Evolutionary conservation across 495 filamentous ascomycete genomes (phyloP), one percentile per base, ranked within the genome.

Genomic region (Tuber microsphaerosporum): DNA sequence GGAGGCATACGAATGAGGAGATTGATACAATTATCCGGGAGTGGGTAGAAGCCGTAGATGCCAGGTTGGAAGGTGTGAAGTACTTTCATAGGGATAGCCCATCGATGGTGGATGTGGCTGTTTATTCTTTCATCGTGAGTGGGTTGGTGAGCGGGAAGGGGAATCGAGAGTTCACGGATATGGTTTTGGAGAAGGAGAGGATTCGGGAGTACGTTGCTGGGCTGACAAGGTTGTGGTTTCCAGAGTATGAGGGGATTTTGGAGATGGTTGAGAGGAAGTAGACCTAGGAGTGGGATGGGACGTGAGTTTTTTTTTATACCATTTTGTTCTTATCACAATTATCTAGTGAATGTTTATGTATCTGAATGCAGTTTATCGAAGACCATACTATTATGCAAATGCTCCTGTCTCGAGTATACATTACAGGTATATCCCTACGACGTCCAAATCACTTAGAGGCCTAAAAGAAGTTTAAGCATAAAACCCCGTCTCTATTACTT

Each of bases 51-150:
- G 72, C 39, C 2, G 51, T 79, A 12, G 77, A 79, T 39, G 76
- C 56, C 10, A 70, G 70, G 26, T 68, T 79, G n/a, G 70, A 70
- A 45, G 77, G 72, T 9, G 41, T 2, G 0, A 76, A 78, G 70
- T 79, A 74, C 31, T 79, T 79, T 12, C 75, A 79, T 70, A 75
- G 77, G 0, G 72, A 20, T n/a, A 73, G 74, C n/a, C 75, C 77
- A 39, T 77, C 77, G 1, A 22, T 39, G 31, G 72, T 79, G 22
- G 77, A 79, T 70, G 45, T 65, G 14, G n/a, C 43, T 39, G 2
- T 79, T 17, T 79, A 70, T 19, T 72, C 56, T 14, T 68, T 79
- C 20, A 12, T 79, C 16, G 43, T 61, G 8, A 70, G 70, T 41
- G 43, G 69, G 41, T 34, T 79, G n/a, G 48, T 2, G 12, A n/a